Base-by-base conservation (phyloP, 2,329 filamentous ascomycete species). In the Colletotrichum cuscutae region DNA sequence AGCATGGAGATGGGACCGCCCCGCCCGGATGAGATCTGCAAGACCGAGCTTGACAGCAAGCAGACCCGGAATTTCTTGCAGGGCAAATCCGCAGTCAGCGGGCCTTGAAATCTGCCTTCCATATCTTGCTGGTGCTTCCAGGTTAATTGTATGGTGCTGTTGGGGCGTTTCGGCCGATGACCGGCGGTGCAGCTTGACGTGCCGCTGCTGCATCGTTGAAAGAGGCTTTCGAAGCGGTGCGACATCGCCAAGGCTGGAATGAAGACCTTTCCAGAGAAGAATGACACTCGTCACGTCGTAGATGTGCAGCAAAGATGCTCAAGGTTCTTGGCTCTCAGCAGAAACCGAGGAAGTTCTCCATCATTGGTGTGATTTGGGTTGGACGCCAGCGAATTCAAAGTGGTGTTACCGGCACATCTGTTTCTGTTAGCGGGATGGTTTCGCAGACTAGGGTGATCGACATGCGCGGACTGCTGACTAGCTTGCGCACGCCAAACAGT, bases 11-110 rank as follows among this genome's bases (percentile, higher is more conserved):
- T 46, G 28, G 19, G 53, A 35, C 42, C 32, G 26, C 53, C 26
- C 60, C 60, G 70, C 65, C 52, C 65, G 65, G 59, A 70, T 70
- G 32, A 58, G 70, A 72, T 64, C 60, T 72, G 70, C 65, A 56
- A 49, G 49, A 37, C 70, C 66, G 66, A 65, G 26, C 9, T 32
- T 65, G 66, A 30, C 70, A 61, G 54, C 70, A 56, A 42, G 58
- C 70, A 49, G 59, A 24, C 59, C 35, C 32, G 35, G 49, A 13
- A 15, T 32, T 26, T 26, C 24, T 35, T 22, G 32, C 58, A 59
- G 60, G 59, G 46, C 65, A 60, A 62, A 54, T 32, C 69, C 24
- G 32, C 46, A 65, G 54, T 42, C 54, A 46, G 60, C 35, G 22
- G 67, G 15, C 15, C 37, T 24, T 28, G 32, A 42, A 19, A 32